These are phyloP conservation scores for Uncinocarpus reesii DNA, from an alignment of 2,329 filamentous ascomycete species.

Conservation along the genomic window DNA sequence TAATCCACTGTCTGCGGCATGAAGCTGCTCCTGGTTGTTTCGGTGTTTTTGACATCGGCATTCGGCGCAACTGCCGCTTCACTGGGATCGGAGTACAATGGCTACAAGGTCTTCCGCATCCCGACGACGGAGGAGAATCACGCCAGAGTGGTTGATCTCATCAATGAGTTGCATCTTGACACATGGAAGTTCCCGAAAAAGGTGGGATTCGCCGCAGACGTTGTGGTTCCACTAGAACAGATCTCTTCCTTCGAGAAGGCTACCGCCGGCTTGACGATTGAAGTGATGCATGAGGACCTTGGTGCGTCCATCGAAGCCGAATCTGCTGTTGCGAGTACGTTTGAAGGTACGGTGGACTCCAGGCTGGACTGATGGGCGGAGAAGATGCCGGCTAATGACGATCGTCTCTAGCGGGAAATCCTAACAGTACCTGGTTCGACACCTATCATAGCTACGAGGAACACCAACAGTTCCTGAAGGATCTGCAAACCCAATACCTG, in stretches of 20 bases:
- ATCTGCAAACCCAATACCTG: constrained; percentile 39
- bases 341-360: constrained; percentile 22
- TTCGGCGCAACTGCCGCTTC: constrained; percentile 7
- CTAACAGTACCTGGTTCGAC: constrained; percentile 41
- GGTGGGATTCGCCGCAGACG: constrained; percentile 28
- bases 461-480: constrained; percentile 41
- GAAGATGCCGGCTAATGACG: not conserved
- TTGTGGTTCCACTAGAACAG: constrained; percentile 34
- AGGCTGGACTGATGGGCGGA: not conserved
- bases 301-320: constrained; percentile 32
- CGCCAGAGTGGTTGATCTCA: constrained; percentile 17
- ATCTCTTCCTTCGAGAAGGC: constrained; percentile 31
- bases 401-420: constrained; percentile 16
- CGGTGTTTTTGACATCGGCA: constrained; percentile 8
- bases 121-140: constrained; percentile 13
- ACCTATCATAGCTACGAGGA: constrained; percentile 47
- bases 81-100: constrained; percentile 15
- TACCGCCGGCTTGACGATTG: constrained; percentile 23
- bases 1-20: not conserved
- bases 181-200: constrained; percentile 18
- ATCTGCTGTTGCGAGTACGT: constrained; percentile 26
- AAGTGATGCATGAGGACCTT: constrained; percentile 37
- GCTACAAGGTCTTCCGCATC: constrained; percentile 20
- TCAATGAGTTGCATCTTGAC: constrained; percentile 17
- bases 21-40: constrained; percentile 9